Evolutionary conservation across 306 rosid species (phyloP).

Genomic region (Nissolia schottii): DNA sequence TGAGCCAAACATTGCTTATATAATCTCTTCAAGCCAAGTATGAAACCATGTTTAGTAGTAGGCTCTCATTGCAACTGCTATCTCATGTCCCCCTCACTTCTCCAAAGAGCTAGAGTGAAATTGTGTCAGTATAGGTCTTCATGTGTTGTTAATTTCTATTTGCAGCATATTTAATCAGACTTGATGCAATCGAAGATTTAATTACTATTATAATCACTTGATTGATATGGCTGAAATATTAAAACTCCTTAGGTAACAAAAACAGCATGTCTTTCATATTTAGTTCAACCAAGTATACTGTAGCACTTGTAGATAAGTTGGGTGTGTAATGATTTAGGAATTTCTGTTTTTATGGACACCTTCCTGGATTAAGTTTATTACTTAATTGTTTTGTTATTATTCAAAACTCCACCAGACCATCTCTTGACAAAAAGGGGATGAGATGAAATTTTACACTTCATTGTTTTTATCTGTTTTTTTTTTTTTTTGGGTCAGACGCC

Average conservation of each 20-base stretch:
- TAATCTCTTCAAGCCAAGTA: background rate
- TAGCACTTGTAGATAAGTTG: background rate
- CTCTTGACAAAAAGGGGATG: background rate
- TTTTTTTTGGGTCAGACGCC: slow-evolving; percentile 53
- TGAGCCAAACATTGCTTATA: background rate
- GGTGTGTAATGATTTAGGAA: slow-evolving; percentile 4
- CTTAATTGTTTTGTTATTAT: background rate
- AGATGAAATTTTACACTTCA: background rate
- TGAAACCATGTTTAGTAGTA: background rate
- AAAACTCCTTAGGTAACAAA: background rate
- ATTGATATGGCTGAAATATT: background rate
- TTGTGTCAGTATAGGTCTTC: background rate
- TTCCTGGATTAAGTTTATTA: background rate
- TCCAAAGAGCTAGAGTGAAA: background rate
- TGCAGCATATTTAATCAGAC: background rate
- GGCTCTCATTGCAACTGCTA: background rate
- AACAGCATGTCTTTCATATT: background rate
- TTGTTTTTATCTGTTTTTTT: background rate
- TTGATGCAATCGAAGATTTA: background rate
- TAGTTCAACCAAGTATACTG: background rate
- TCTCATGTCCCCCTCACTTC: background rate
- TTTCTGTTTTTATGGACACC: slow-evolving; percentile 11
- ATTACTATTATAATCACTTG: background rate
- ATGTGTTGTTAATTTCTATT: background rate
- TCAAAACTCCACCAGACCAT: background rate